Evolutionary conservation across 208 protist genomes (phyloP).

Genomic region (Baffinella frigidus): DNA sequence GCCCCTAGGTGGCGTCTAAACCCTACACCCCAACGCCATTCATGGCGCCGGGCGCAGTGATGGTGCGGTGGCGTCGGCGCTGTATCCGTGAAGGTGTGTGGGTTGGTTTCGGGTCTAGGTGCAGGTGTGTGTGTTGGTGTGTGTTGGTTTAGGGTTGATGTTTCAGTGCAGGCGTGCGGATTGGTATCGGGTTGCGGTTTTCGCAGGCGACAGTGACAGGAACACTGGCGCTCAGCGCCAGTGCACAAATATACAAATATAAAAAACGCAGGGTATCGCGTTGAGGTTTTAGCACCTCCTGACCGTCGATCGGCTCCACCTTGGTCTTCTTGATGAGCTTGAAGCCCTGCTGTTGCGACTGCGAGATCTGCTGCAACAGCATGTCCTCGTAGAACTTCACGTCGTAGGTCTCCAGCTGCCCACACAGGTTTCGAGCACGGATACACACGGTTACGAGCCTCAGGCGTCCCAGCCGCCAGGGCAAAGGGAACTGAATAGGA

Average conservation of each 20-base stretch:
- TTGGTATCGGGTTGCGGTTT: background rate
- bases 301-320: background rate
- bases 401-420: background rate
- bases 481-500: background rate
- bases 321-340: constrained; percentile 11
- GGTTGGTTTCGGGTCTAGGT: too few relatives aligned
- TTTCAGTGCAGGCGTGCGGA: too few relatives aligned
- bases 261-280: too few relatives aligned
- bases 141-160: too few relatives aligned
- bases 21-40: too few relatives aligned
- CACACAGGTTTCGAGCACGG: background rate
- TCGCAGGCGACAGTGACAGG: background rate
- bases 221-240: background rate
- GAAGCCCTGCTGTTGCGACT: background rate
- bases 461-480: background rate
- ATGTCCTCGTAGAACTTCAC: background rate
- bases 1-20: too few relatives aligned
- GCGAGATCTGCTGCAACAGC: background rate
- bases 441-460: background rate
- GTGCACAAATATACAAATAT: too few relatives aligned
- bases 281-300: too few relatives aligned
- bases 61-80: too few relatives aligned
- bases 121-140: too few relatives aligned
- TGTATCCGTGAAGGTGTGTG: too few relatives aligned
- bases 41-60: too few relatives aligned